Evolutionary conservation across 2,329 filamentous ascomycete species (phyloP).

Genomic region (Hymenoscyphus occultus): DNA sequence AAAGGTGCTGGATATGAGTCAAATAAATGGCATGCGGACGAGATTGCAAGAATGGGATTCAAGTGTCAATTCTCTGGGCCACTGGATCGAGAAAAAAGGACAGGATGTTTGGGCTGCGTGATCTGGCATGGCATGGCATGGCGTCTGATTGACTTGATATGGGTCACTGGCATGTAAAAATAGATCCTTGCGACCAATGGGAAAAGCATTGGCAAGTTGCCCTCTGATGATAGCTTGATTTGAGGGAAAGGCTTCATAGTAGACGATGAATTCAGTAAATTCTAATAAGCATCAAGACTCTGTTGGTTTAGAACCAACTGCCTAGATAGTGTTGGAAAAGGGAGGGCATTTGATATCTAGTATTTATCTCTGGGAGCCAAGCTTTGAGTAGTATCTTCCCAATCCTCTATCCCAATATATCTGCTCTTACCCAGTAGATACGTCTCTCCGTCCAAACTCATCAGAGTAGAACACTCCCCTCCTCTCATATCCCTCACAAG

Average conservation of each 20-base stretch:
- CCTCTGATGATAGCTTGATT: not conserved
- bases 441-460: too few species aligned
- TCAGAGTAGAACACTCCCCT: too few species aligned
- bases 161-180: slow-evolving; percentile 31
- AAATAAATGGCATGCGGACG: slow-evolving; percentile 89
- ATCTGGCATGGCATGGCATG: slow-evolving; percentile 31
- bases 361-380: too few species aligned
- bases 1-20: slow-evolving; percentile 92
- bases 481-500: too few species aligned
- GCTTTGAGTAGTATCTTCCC: too few species aligned
- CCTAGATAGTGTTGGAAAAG: too few species aligned
- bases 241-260: not conserved
- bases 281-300: not conserved
- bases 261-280: not conserved
- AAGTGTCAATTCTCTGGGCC: slow-evolving; percentile 91
- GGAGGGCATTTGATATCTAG: too few species aligned
- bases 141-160: slow-evolving; percentile 28
- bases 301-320: too few species aligned
- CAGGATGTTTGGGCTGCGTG: slow-evolving; percentile 94
- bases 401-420: too few species aligned
- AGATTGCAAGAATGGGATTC: slow-evolving; percentile 91
- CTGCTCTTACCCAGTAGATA: too few species aligned
- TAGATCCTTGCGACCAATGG: slow-evolving; percentile 28
- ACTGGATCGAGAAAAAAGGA: slow-evolving; percentile 92
- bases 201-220: slow-evolving; percentile 19